phyloP scores from a whole-genome alignment of 805 yeast genomes.

The Lipomyces oligophaga region DNA sequence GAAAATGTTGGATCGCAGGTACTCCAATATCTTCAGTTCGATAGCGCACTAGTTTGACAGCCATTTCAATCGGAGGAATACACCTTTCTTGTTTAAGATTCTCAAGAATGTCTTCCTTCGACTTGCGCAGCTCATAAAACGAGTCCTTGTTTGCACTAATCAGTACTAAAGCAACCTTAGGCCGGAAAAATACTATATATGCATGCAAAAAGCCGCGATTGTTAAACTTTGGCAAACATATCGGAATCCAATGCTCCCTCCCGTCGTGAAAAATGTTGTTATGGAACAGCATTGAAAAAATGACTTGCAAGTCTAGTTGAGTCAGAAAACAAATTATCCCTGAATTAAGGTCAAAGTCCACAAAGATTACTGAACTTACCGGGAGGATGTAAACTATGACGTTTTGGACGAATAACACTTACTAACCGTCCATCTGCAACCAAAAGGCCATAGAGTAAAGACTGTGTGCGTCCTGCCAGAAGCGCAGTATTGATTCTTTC shows the following conservation, averaged over 20 bases:
- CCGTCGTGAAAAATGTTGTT: constrained; percentile 49
- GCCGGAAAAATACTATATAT: constrained; percentile 60
- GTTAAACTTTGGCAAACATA: constrained; percentile 88
- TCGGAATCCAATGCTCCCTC: constrained; percentile 86
- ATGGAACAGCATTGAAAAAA: constrained; percentile 66
- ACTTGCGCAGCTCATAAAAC: constrained; percentile 68
- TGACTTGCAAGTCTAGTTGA: constrained; percentile 59
- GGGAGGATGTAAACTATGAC: constrained; percentile 73
- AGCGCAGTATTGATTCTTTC: constrained; percentile 54
- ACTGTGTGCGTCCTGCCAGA: constrained; percentile 47
- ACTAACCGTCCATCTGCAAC: constrained; percentile 64
- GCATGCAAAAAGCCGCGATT: constrained; percentile 82
- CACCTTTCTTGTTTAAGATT: constrained; percentile 41
- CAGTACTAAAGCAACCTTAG: constrained; percentile 44
- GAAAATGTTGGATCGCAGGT: constrained; percentile 65
- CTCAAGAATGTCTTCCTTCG: constrained; percentile 51
- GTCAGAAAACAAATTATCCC: not conserved
- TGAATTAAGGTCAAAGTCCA: not conserved
- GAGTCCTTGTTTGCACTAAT: constrained; percentile 71
- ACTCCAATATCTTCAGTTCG: constrained; percentile 54
- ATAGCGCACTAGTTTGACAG: constrained; percentile 41
- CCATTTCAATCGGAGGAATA: constrained; percentile 40
- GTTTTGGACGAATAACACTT: constrained; percentile 67
- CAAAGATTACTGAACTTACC: constrained; percentile 10
- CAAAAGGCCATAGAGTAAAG: constrained; percentile 71